Evolutionary conservation across 371 early-diverging fungal genomes (phyloP).

Genomic region (Choanephora cucurbitarum): DNA sequence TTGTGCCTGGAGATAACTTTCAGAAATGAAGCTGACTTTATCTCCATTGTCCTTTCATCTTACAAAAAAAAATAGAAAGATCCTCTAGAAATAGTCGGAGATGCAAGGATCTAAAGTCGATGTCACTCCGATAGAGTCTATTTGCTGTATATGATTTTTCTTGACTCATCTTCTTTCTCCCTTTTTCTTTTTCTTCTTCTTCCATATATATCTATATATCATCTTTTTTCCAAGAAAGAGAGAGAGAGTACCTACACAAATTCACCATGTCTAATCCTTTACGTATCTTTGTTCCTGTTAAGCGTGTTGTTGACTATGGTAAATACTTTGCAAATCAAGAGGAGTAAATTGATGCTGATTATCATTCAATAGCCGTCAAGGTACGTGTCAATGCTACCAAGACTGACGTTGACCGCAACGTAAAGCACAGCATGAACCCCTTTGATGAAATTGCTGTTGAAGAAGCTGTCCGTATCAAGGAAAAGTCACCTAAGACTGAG

Average conservation of each 20-base stretch:
- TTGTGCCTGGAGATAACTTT: no score
- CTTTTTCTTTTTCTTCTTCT: conserved; percentile 10
- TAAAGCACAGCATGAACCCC: conserved; percentile 99
- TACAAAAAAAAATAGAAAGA: conserved; percentile 17
- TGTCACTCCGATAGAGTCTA: conserved; percentile 14
- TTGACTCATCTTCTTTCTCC: conserved; percentile 9
- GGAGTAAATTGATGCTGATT: neutral
- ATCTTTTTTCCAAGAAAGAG: no score
- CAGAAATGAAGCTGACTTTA: no score
- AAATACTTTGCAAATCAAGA: conserved; percentile 2
- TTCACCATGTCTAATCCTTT: conserved; percentile 50
- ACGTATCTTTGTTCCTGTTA: conserved; percentile 89
- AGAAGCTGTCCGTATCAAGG: conserved; percentile 93
- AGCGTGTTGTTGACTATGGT: conserved; percentile 97
- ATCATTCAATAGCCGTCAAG: conserved; percentile 77
- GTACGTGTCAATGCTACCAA: conserved; percentile 91
- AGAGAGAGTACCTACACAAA: neutral
- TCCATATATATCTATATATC: neutral
- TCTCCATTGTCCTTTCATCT: no score
- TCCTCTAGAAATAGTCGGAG: no score
- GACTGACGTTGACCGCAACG: conserved; percentile 91
- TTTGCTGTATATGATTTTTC: conserved; percentile 3
- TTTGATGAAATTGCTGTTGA: conserved; percentile 99
- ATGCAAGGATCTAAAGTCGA: conserved; percentile 8
- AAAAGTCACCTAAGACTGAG: conserved; percentile 72